Evolutionary conservation across 1,139 yeast genomes (phyloP).

Genomic region (Suhomyces atakaporum): DNA sequence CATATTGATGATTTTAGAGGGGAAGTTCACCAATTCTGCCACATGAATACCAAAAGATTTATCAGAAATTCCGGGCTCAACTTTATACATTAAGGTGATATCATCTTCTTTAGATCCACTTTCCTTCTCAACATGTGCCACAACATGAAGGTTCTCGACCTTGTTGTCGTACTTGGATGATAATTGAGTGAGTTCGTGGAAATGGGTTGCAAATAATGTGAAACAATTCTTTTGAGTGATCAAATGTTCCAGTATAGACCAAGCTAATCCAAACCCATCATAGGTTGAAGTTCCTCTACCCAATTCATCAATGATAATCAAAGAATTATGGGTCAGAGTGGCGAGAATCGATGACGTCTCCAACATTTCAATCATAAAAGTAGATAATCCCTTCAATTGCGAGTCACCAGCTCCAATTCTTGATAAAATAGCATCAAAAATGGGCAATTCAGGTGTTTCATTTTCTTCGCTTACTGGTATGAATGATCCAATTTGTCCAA

Average conservation of each 20-base stretch:
- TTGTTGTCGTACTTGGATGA: constrained; percentile 56
- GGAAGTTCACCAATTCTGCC: constrained; percentile 93
- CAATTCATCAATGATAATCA: constrained; percentile 89
- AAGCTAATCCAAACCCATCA: constrained; percentile 97
- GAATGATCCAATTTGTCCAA: constrained; percentile 93
- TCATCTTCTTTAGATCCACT: constrained; percentile 51
- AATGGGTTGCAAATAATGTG: constrained; percentile 93
- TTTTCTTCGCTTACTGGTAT: constrained; percentile 61
- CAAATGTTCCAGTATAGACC: constrained; percentile 91
- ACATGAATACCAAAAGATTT: constrained; percentile 97
- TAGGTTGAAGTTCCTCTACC: constrained; percentile 97
- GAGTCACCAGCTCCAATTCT: constrained; percentile 99
- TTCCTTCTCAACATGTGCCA: constrained; percentile 75
- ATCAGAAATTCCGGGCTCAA: constrained; percentile 89
- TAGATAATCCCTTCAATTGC: constrained; percentile 92
- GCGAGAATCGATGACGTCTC: constrained; percentile 92
- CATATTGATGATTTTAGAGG: constrained; percentile 84
- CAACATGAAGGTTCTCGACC: constrained; percentile 85
- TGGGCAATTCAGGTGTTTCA: constrained; percentile 67
- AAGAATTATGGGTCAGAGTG: constrained; percentile 78
- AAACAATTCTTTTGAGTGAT: constrained; percentile 72
- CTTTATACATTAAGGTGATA: constrained; percentile 85
- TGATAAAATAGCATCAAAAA: constrained; percentile 89
- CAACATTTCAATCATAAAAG: constrained; percentile 97
- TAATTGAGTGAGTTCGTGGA: constrained; percentile 87